Evolutionary conservation across 1,139 yeast species (phyloP).

Genomic region (Taiozyma sp.): DNA sequence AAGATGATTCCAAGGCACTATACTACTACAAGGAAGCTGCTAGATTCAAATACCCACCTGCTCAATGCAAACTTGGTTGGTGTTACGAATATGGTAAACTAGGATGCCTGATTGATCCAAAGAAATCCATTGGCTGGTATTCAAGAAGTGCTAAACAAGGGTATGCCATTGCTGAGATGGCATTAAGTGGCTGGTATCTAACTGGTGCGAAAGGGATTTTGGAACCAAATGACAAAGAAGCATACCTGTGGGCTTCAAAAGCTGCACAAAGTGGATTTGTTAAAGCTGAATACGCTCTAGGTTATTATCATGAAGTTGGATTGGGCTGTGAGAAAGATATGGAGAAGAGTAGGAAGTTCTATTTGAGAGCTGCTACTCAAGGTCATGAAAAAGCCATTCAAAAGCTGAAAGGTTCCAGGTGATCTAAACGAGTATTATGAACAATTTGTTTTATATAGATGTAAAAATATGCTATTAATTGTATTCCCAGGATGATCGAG

Average conservation of each 20-base stretch:
- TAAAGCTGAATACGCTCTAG: conserved; percentile 83
- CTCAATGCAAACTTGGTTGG: conserved; percentile 83
- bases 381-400: conserved; percentile 52
- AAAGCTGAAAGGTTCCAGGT: conserved; percentile 12
- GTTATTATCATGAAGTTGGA: conserved; percentile 77
- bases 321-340: conserved; percentile 52
- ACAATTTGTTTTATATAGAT: background rate
- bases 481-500: background rate
- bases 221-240: conserved; percentile 68
- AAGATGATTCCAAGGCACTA: conserved; percentile 57
- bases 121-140: conserved; percentile 87
- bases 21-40: conserved; percentile 76
- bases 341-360: conserved; percentile 49
- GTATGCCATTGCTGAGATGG: conserved; percentile 85
- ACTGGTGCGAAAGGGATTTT: conserved; percentile 76
- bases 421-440: background rate
- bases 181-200: conserved; percentile 88
- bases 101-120: conserved; percentile 61
- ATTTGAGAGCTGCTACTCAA: conserved; percentile 53
- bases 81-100: conserved; percentile 85
- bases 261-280: conserved; percentile 78
- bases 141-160: conserved; percentile 68
- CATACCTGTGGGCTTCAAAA: conserved; percentile 85
- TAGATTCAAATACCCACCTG: conserved; percentile 64
- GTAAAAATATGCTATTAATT: background rate